A percentile compares a stretch with the other conserved stretches of the same genome.
These are phyloP conservation scores for Tricholoma bakamatsutake DNA, from an alignment of 768 basidiomycete genomes.

Conservation along the genomic window DNA sequence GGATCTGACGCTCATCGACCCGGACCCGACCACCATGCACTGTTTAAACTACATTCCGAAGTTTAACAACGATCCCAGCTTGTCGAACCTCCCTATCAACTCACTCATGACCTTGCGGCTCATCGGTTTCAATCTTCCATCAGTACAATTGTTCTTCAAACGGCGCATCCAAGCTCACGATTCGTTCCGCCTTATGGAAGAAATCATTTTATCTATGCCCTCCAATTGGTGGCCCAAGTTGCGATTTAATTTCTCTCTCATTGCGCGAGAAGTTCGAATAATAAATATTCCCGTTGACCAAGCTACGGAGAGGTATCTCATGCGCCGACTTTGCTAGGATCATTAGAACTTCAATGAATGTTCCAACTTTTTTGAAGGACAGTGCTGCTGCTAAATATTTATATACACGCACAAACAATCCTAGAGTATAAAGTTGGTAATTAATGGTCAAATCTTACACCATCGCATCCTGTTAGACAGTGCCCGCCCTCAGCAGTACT, in stretches of 20 bases:
- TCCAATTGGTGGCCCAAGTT: neutral
- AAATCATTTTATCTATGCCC: neutral
- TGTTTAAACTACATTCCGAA: constrained; percentile 5
- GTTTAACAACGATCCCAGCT: neutral
- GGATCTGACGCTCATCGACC: constrained; percentile 2
- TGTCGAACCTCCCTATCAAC: neutral
- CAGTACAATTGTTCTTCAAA: constrained; percentile 4
- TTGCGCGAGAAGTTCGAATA: neutral
- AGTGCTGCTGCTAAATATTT: neutral
- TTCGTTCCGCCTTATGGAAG: neutral
- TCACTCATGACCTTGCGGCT: neutral
- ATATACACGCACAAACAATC: constrained; percentile 3
- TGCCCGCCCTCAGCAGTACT: constrained; percentile 45
- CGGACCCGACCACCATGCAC: constrained; percentile 4
- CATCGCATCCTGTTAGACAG: constrained; percentile 68
- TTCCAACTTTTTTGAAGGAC: no score
- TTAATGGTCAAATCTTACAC: constrained; percentile 9
- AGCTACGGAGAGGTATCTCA: neutral
- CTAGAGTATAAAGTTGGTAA: neutral
- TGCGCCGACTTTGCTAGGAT: neutral
- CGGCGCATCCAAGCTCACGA: neutral
- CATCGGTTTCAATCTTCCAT: constrained; percentile 4
- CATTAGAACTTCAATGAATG: no score
- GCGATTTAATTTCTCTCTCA: neutral
- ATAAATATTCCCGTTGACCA: neutral